Evolutionary conservation across 495 filamentous ascomycete genomes (phyloP).

Genomic region (Trichocladium uniseriatum): DNA sequence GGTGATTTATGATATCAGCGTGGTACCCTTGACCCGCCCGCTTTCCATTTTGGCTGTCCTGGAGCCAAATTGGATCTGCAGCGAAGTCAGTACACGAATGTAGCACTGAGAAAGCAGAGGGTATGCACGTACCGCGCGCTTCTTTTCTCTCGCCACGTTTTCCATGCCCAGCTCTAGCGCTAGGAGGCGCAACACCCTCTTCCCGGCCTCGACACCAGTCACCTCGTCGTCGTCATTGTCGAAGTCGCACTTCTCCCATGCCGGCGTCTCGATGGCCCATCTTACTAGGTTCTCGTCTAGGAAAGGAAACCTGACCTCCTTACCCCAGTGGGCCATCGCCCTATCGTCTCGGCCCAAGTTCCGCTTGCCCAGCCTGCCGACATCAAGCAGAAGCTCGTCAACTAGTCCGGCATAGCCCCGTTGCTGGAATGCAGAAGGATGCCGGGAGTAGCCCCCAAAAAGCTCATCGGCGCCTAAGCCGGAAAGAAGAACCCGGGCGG

Average conservation of each 20-base stretch:
- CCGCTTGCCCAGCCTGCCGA: constrained; percentile 75
- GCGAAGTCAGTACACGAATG: constrained; percentile 8
- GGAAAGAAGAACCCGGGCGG: constrained; percentile 77
- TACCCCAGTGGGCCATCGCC: constrained; percentile 80
- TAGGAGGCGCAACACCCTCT: constrained; percentile 70
- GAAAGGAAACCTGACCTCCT: constrained; percentile 86
- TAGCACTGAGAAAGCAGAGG: not conserved
- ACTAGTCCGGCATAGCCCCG: constrained; percentile 60
- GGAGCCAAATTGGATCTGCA: constrained; percentile 71
- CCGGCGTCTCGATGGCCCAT: constrained; percentile 64
- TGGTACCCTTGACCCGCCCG: constrained; percentile 63
- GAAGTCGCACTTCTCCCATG: constrained; percentile 84
- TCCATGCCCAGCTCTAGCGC: constrained; percentile 65
- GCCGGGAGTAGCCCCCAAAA: constrained; percentile 85
- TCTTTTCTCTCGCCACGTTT: constrained; percentile 70
- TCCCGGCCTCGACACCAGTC: constrained; percentile 58
- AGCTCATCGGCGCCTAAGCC: constrained; percentile 95
- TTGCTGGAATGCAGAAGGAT: constrained; percentile 63
- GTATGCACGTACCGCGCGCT: constrained; percentile 57
- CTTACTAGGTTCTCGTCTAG: constrained; percentile 77
- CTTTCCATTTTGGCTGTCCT: constrained; percentile 78
- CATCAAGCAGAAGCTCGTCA: constrained; percentile 78
- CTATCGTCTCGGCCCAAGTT: constrained; percentile 93
- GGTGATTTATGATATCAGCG: constrained; percentile 32
- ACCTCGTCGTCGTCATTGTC: constrained; percentile 35